Evolutionary conservation across 176 grass and related monocot genomes (phyloP).

Genomic region (Ensete ventricosum): DNA sequence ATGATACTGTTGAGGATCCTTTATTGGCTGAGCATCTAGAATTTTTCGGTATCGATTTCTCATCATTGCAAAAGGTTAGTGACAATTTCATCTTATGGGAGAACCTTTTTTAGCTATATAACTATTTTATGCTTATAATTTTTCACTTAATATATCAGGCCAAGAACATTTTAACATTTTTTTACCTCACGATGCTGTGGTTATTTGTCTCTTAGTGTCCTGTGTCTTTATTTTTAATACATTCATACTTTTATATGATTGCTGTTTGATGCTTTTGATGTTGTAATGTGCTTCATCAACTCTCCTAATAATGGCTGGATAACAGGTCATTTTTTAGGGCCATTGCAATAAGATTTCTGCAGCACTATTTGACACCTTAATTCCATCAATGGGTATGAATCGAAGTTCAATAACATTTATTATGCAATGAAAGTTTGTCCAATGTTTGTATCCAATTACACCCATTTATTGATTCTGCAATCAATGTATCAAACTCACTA

Average conservation of each 20-base stretch:
- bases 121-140: neutral
- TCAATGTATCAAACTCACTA: neutral
- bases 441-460: neutral
- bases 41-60: constrained; percentile 96
- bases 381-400: too few relatives aligned
- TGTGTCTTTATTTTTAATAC: neutral
- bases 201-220: neutral
- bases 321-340: neutral
- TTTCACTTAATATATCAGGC: neutral
- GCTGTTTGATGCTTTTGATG: neutral
- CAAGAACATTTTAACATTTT: neutral
- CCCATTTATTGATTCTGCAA: neutral
- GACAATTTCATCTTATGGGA: neutral
- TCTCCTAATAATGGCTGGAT: neutral
- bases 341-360: neutral
- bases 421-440: neutral
- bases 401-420: neutral
- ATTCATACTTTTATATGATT: too few relatives aligned
- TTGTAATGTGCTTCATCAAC: neutral
- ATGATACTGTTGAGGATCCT: constrained; percentile 89
- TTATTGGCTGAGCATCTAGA: constrained; percentile 87
- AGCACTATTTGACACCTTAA: neutral
- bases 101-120: neutral
- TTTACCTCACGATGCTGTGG: neutral
- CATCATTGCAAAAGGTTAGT: constrained; percentile 92